Evolutionary conservation across 371 early-diverging fungal genomes (phyloP).

Genomic region (Syncephalastrum sp.): DNA sequence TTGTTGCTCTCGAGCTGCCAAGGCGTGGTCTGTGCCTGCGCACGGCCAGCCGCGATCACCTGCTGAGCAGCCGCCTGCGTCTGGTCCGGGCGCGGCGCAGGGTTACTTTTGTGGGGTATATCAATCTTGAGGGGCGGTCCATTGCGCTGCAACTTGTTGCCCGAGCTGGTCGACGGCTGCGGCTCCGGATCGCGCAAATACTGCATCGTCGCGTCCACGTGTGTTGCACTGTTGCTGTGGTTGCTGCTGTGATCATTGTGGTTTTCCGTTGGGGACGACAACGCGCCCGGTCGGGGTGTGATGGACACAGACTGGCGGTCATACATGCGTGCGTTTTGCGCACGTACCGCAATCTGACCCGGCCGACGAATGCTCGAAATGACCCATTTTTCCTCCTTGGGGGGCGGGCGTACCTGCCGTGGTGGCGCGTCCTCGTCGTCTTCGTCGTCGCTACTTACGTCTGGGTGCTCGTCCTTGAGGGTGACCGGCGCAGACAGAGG

Average conservation of each 20-base stretch:
- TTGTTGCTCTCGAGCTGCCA: constrained; percentile 11
- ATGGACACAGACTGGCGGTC: constrained; percentile 5
- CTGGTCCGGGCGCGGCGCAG: constrained; percentile 4
- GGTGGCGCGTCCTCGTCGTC: constrained; percentile 16
- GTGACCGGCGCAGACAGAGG: background rate
- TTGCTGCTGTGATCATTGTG: background rate
- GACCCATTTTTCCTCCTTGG: constrained; percentile 51
- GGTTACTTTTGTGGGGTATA: constrained; percentile 30
- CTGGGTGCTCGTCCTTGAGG: background rate
- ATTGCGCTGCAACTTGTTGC: constrained; percentile 27
- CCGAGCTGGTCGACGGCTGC: constrained; percentile 7
- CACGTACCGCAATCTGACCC: constrained; percentile 43
- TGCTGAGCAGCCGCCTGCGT: constrained; percentile 28
- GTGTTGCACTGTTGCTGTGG: constrained; percentile 1
- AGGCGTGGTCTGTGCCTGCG: constrained; percentile 23
- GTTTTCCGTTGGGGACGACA: background rate
- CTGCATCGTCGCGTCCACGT: constrained; percentile 4
- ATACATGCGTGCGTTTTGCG: constrained; percentile 26
- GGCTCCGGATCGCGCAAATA: background rate
- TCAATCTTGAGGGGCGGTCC: constrained; percentile 39
- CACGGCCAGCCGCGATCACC: constrained; percentile 28
- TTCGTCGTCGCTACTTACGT: constrained; percentile 10
- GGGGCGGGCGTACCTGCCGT: constrained; percentile 21
- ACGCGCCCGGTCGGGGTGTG: background rate
- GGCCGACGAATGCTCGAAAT: constrained; percentile 49